Conservation (phyloP, 352 stramenopile genomes). For the Globisporangium barbulae region DNA sequence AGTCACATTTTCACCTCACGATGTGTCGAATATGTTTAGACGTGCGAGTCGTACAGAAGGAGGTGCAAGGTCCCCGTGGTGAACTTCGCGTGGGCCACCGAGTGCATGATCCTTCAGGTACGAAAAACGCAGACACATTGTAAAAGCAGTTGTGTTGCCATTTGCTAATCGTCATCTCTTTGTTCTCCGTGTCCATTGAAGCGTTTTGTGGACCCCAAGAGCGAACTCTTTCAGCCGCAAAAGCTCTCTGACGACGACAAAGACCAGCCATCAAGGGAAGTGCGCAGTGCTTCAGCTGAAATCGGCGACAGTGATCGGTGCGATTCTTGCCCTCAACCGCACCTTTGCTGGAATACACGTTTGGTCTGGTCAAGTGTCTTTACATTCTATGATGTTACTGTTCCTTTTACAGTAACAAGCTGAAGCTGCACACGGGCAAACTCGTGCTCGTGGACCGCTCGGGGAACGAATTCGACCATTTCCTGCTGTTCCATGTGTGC, state of each 20-base stretch:
- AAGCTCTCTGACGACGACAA: slow-evolving; percentile 13
- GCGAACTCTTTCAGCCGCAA: slow-evolving; percentile 45
- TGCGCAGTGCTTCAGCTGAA: slow-evolving; percentile 39
- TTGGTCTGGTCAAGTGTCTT: neutral
- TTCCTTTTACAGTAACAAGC: slow-evolving; percentile 21
- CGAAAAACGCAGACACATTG: too few relatives aligned
- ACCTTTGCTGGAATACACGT: neutral
- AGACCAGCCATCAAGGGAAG: slow-evolving; percentile 21
- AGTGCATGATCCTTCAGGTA: slow-evolving; percentile 82
- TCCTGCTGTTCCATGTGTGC: slow-evolving; percentile 74
- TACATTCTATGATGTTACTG: neutral
- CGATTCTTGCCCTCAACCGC: slow-evolving; percentile 14
- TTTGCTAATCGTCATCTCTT: neutral
- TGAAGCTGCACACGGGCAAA: slow-evolving; percentile 69
- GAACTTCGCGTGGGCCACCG: slow-evolving; percentile 76
- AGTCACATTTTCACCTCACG: neutral
- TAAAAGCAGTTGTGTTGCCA: too few relatives aligned
- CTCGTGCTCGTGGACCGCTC: slow-evolving; percentile 72
- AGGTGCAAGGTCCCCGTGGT: slow-evolving; percentile 42
- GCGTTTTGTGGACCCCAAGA: slow-evolving; percentile 39
- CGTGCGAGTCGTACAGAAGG: slow-evolving; percentile 46
- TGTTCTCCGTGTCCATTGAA: slow-evolving; percentile 20
- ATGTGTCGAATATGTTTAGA: slow-evolving; percentile 22
- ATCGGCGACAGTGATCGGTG: slow-evolving; percentile 66
- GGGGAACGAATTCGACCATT: slow-evolving; percentile 57